These are phyloP conservation scores for Candida caryicola DNA, from an alignment of 805 yeast species.

Conservation along the genomic window DNA sequence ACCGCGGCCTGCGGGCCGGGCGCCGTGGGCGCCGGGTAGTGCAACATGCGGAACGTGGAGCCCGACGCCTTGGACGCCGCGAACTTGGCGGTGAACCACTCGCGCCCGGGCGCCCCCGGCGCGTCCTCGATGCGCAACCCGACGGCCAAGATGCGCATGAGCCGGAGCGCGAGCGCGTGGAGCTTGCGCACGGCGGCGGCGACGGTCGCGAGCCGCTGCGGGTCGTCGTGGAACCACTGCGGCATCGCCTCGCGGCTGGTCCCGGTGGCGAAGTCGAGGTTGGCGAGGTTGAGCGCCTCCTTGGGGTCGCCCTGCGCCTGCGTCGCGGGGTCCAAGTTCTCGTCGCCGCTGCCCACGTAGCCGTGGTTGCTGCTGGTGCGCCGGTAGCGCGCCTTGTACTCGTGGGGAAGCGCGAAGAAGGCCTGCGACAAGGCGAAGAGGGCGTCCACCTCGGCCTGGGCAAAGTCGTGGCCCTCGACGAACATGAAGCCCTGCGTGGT, in stretches of 20 bases:
- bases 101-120: slow-evolving; percentile 29
- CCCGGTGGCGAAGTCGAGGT: slow-evolving; percentile 51
- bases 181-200: slow-evolving; percentile 40
- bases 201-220: slow-evolving; percentile 42
- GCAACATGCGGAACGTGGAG: slow-evolving; percentile 65
- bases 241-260: slow-evolving; percentile 44
- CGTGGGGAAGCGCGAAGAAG: slow-evolving; percentile 51
- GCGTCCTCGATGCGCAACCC: slow-evolving; percentile 60
- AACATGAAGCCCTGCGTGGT: slow-evolving; percentile 63
- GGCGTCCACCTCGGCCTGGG: slow-evolving; percentile 50
- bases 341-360: slow-evolving; percentile 54
- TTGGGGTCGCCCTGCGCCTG: slow-evolving; percentile 55
- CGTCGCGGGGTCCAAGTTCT: slow-evolving; percentile 41
- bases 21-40: slow-evolving; percentile 61
- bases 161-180: slow-evolving; percentile 45
- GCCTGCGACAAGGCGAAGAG: slow-evolving; percentile 48
- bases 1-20: slow-evolving; percentile 52
- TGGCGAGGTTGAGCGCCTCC: slow-evolving; percentile 68
- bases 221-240: slow-evolving; percentile 41
- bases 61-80: slow-evolving; percentile 52
- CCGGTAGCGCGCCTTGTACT: slow-evolving; percentile 47
- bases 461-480: slow-evolving; percentile 65
- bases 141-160: slow-evolving; percentile 56
- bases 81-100: slow-evolving; percentile 67
- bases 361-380: slow-evolving; percentile 61